Percentiles rank a stretch among this genome's conserved stretches.
Evolutionary conservation across 495 filamentous ascomycete species (phyloP).

Genomic region (Penicillium arizonense): DNA sequence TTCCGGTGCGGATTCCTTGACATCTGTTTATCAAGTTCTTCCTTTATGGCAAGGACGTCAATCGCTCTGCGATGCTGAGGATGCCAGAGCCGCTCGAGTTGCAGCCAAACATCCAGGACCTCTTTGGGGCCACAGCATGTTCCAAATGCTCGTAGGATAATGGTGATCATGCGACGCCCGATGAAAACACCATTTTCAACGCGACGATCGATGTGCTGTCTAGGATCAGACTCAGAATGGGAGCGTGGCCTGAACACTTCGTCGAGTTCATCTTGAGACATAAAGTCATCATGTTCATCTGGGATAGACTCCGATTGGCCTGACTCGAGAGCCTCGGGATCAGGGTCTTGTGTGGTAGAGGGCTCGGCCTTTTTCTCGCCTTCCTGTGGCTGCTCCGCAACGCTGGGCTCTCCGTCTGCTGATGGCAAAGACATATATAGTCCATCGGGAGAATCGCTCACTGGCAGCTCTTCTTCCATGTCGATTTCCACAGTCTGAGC

Average conservation of each 20-base stretch:
- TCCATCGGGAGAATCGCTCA: conserved; percentile 11
- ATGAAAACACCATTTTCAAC: conserved; percentile 45
- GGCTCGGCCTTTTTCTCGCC: not conserved
- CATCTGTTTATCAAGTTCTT: conserved; percentile 42
- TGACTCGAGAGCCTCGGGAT: not conserved
- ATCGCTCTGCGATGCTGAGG: conserved; percentile 33
- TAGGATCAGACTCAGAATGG: conserved; percentile 5
- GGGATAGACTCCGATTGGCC: not conserved
- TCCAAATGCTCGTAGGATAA: conserved; percentile 44
- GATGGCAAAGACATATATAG: conserved; percentile 34
- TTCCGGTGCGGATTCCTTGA: conserved; percentile 10
- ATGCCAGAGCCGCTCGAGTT: conserved; percentile 44
- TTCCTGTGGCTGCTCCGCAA: not conserved
- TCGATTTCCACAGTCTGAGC: conserved; percentile 5
- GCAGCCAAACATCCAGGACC: conserved; percentile 40
- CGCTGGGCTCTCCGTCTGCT: not conserved
- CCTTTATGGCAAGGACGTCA: conserved; percentile 37
- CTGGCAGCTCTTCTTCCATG: conserved; percentile 4
- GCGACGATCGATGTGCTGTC: conserved; percentile 21
- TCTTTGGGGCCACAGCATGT: conserved; percentile 35
- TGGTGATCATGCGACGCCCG: conserved; percentile 39
- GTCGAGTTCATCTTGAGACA: conserved; percentile 12
- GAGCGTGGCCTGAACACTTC: conserved; percentile 14
- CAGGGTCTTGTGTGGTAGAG: not conserved
- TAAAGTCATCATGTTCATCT: not conserved